phyloP scores from a whole-genome alignment of 2,329 filamentous ascomycete species.

The Didymella lethalis region DNA sequence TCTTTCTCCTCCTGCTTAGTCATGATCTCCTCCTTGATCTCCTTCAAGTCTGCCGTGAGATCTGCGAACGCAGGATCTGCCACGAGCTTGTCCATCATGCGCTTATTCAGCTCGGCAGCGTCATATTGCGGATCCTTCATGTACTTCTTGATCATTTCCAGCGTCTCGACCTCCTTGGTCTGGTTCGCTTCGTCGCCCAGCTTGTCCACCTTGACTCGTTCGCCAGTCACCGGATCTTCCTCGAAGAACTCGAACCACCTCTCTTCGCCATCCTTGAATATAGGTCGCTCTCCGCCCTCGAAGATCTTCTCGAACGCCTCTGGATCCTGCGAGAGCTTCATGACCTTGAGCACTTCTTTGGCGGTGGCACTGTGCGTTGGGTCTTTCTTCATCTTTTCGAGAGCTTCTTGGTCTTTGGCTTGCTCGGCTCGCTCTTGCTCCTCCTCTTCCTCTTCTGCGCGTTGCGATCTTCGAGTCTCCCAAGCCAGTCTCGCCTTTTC shows the following conservation, averaged over 20 bases:
- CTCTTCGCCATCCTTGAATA: slow-evolving; percentile 28
- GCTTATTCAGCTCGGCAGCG: slow-evolving; percentile 34
- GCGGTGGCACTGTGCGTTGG: neutral
- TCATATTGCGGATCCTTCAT: slow-evolving; percentile 41
- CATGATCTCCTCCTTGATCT: slow-evolving; percentile 37
- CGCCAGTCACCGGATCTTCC: slow-evolving; percentile 37
- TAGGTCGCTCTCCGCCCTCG: neutral
- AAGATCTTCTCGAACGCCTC: slow-evolving; percentile 17
- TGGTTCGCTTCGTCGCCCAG: slow-evolving; percentile 39
- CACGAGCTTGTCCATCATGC: slow-evolving; percentile 41
- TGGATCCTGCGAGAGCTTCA: neutral
- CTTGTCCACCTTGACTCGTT: slow-evolving; percentile 32
- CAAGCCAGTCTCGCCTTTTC: slow-evolving; percentile 4
- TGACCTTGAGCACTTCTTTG: neutral
- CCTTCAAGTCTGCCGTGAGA: slow-evolving; percentile 37
- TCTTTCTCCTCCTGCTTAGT: slow-evolving; percentile 14
- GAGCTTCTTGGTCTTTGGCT: slow-evolving; percentile 1
- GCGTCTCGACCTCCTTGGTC: slow-evolving; percentile 31
- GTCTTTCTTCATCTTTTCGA: neutral
- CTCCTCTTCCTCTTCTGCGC: neutral
- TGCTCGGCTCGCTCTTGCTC: neutral
- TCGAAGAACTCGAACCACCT: slow-evolving; percentile 41
- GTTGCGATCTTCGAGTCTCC: slow-evolving; percentile 1
- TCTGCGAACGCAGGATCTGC: slow-evolving; percentile 41
- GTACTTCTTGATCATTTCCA: slow-evolving; percentile 36